These are phyloP conservation scores for Malus orientalis DNA, from an alignment of 306 rosid genomes.

Conservation along the genomic window DNA sequence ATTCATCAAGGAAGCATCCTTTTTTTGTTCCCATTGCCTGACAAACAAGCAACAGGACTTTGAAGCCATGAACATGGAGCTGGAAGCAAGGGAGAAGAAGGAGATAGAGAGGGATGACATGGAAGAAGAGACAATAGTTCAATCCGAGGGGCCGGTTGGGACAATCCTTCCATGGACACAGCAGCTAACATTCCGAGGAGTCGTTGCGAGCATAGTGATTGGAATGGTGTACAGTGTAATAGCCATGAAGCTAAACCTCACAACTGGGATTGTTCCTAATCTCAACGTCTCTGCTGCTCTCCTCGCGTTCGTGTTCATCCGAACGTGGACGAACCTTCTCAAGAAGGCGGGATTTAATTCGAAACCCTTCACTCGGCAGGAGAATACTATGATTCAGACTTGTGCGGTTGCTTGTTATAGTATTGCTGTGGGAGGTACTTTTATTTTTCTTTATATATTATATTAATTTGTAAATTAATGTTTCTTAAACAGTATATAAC, in stretches of 20 bases:
- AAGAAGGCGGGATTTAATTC: constrained; percentile 50
- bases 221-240: constrained; percentile 67
- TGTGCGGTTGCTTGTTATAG: constrained; percentile 88
- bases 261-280: constrained; percentile 80
- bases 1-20: neutral
- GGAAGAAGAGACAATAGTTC: neutral
- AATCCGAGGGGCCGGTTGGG: neutral
- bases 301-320: constrained; percentile 57
- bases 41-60: neutral
- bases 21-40: neutral
- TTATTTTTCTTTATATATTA: neutral
- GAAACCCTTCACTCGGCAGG: constrained; percentile 84
- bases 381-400: constrained; percentile 91
- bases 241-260: constrained; percentile 83
- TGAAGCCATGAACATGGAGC: constrained; percentile 21
- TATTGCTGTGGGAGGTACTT: constrained; percentile 74
- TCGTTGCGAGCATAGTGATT: constrained; percentile 61
- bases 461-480: neutral
- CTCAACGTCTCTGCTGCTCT: constrained; percentile 87
- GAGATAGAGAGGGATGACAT: constrained; percentile 25
- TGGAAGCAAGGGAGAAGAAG: constrained; percentile 10
- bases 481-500: neutral
- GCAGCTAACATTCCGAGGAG: constrained; percentile 74
- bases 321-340: constrained; percentile 71
- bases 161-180: constrained; percentile 47